Evolutionary conservation across 805 yeast genomes (phyloP), one percentile per base, ranked within the genome.

Genomic region (Scheffersomyces coipomensis): DNA sequence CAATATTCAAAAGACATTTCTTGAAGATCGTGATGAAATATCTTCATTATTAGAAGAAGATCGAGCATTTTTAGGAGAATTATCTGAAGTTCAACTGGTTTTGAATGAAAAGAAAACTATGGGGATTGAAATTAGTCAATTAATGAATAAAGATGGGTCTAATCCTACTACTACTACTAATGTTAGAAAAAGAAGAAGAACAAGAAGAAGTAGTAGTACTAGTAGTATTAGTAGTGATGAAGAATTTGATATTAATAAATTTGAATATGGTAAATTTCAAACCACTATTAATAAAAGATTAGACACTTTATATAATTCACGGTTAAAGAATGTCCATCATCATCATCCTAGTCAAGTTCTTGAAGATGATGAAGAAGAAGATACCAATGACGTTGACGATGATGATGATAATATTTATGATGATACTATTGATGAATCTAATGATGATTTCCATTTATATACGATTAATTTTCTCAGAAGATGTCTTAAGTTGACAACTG

Each of bases 11-110:
- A 67, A 62, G 44, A 58, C 68, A 4, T 64, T 63, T 34, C 67
- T 65, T 34, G 74, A 68, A 43, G 74, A 69, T 42, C 64, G 66
- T 36, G 68, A 64, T 33, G 75, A 68, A 39, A 64, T 69, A 8
- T 41, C 48, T 24, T 45, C 45, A 19, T 47, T 68, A 5, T 33
- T 68, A 15, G 59, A 56, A 6, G 69, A 66, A 35, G 72, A 68
- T 42, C 51, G 52, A 23, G 56, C 55, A 1, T 67, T 52, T 43
- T 48, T 49, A 12, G 39, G 46, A 7, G 40, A 45, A n/a, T 43
- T 63, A 24, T 52, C 44, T n/a, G 63, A 61, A 23, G 48, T 58
- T n/a, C 48, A 45, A 38, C 49, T 38, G 12, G 38, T 46, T 22
- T 38, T 56, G 34, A 44, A 45, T 12, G 46, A 42, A 12, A 33